A percentile compares a stretch with the other conserved stretches of the same genome.
phyloP scores from a whole-genome alignment of 1,284 basidiomycete genomes.

The Ceratobasidium sp. region DNA sequence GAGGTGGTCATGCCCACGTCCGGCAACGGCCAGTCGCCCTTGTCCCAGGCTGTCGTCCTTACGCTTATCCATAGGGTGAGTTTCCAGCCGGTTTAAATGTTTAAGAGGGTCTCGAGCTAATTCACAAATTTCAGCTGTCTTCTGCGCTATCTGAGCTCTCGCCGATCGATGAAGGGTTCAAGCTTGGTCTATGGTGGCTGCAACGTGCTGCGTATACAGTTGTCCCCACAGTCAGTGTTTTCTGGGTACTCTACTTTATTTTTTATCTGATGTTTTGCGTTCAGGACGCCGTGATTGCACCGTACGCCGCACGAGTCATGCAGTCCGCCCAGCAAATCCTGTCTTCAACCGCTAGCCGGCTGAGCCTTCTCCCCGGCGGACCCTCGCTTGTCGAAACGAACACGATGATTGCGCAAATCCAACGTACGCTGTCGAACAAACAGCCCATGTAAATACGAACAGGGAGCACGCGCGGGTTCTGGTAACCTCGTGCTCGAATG shows the following conservation, averaged over 20 bases:
- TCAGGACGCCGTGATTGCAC: constrained; percentile 79
- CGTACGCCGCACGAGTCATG: constrained; percentile 78
- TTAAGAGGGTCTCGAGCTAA: constrained; percentile 16
- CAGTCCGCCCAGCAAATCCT: constrained; percentile 76
- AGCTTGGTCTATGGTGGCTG: constrained; percentile 81
- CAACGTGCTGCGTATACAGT: constrained; percentile 72
- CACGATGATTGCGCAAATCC: constrained; percentile 72
- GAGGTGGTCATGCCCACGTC: constrained; percentile 75
- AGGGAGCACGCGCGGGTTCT: not conserved
- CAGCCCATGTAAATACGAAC: constrained; percentile 40
- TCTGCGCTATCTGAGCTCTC: constrained; percentile 73
- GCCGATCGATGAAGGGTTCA: constrained; percentile 78
- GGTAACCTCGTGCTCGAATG: constrained; percentile 9
- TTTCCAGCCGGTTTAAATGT: constrained; percentile 41
- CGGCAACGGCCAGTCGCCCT: constrained; percentile 60
- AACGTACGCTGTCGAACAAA: constrained; percentile 74
- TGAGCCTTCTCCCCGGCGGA: constrained; percentile 74
- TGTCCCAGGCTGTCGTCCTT: constrained; percentile 81
- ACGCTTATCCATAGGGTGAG: constrained; percentile 80
- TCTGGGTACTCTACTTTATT: not conserved
- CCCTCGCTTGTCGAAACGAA: constrained; percentile 66
- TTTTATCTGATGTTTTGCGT: constrained; percentile 40
- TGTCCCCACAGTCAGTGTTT: constrained; percentile 67
- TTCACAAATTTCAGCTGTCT: constrained; percentile 60
- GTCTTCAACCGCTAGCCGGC: constrained; percentile 76